A percentile compares a stretch with the other conserved stretches of the same genome.
These are phyloP conservation scores for Lithohypha guttulata DNA, from an alignment of 2,329 filamentous ascomycete species.

Conservation along the genomic window DNA sequence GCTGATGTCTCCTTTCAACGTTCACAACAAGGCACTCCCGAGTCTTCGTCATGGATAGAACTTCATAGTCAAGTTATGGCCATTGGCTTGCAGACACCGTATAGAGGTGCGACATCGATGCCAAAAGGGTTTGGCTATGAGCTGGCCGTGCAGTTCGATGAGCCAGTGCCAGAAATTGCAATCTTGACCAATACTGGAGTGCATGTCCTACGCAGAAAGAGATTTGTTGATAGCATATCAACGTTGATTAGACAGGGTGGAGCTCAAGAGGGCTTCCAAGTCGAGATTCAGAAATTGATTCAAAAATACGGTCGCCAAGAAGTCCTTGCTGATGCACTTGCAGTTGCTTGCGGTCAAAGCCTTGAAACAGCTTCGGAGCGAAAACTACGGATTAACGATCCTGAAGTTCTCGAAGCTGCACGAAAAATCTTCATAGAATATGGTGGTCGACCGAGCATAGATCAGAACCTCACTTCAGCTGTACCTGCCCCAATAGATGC, in stretches of 20 bases:
- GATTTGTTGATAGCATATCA: constrained; percentile 87
- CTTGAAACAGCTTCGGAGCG: constrained; percentile 66
- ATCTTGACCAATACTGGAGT: constrained; percentile 86
- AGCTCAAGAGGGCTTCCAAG: constrained; percentile 70
- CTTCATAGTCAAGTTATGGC: constrained; percentile 66
- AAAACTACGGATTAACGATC: constrained; percentile 62
- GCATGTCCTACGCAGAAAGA: constrained; percentile 69
- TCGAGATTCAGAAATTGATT: constrained; percentile 73
- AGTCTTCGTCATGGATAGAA: constrained; percentile 70
- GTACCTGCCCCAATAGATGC: constrained; percentile 60
- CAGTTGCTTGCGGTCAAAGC: constrained; percentile 89
- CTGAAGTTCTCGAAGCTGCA: constrained; percentile 74
- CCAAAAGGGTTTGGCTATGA: constrained; percentile 87
- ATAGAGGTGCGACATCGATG: constrained; percentile 57
- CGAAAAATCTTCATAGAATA: constrained; percentile 83
- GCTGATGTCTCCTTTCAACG: constrained; percentile 18
- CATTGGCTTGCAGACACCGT: constrained; percentile 62
- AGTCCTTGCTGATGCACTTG: constrained; percentile 78
- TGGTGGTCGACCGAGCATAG: constrained; percentile 75
- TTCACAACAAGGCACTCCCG: constrained; percentile 54
- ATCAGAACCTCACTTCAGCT: constrained; percentile 60
- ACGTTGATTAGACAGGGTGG: constrained; percentile 62
- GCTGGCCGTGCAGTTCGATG: constrained; percentile 88
- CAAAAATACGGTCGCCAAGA: constrained; percentile 78
- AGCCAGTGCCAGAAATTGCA: constrained; percentile 69